A percentile compares a stretch with the other conserved stretches of the same genome.
These are phyloP conservation scores for Nemania sp. DNA, from an alignment of 2,329 filamentous ascomycete species.

Conservation along the genomic window DNA sequence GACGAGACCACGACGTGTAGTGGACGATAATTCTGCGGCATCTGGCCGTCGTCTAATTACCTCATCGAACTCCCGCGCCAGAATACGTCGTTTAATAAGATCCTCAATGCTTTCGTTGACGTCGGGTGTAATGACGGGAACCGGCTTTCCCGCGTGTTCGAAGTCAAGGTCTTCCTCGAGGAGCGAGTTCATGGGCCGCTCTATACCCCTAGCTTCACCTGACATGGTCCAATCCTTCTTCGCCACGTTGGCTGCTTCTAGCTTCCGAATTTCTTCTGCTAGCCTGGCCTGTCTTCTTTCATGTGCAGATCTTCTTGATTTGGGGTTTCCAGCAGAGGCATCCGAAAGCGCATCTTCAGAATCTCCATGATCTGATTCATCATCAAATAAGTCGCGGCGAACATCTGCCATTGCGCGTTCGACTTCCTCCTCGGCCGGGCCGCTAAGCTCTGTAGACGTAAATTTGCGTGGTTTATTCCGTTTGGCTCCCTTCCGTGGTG, in stretches of 20 bases:
- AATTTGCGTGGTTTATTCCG: slow-evolving; percentile 51
- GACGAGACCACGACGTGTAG: slow-evolving; percentile 70
- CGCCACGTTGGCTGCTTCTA: slow-evolving; percentile 86
- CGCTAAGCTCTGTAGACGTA: slow-evolving; percentile 46
- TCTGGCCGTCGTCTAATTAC: slow-evolving; percentile 81
- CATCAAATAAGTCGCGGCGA: slow-evolving; percentile 87
- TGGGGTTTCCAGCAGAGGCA: slow-evolving; percentile 69
- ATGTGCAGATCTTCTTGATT: slow-evolving; percentile 78
- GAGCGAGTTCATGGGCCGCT: slow-evolving; percentile 87
- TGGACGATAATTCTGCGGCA: slow-evolving; percentile 61
- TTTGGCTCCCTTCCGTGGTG: slow-evolving; percentile 69
- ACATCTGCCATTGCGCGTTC: slow-evolving; percentile 85
- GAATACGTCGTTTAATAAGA: slow-evolving; percentile 89
- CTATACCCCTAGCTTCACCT: slow-evolving; percentile 81
- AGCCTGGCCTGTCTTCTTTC: slow-evolving; percentile 85
- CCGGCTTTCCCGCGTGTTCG: slow-evolving; percentile 90
- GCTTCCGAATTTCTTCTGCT: slow-evolving; percentile 83
- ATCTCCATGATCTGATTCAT: slow-evolving; percentile 66
- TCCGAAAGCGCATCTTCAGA: slow-evolving; percentile 68
- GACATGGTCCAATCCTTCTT: slow-evolving; percentile 89
- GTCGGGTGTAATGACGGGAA: slow-evolving; percentile 91
- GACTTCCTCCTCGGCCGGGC: slow-evolving; percentile 66
- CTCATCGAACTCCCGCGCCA: slow-evolving; percentile 90
- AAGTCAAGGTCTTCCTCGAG: slow-evolving; percentile 96
- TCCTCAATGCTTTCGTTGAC: slow-evolving; percentile 89